Evolutionary conservation across 1,139 yeast genomes (phyloP), one percentile per base, ranked within the genome.

Genomic region (Williopsis jadinii): DNA sequence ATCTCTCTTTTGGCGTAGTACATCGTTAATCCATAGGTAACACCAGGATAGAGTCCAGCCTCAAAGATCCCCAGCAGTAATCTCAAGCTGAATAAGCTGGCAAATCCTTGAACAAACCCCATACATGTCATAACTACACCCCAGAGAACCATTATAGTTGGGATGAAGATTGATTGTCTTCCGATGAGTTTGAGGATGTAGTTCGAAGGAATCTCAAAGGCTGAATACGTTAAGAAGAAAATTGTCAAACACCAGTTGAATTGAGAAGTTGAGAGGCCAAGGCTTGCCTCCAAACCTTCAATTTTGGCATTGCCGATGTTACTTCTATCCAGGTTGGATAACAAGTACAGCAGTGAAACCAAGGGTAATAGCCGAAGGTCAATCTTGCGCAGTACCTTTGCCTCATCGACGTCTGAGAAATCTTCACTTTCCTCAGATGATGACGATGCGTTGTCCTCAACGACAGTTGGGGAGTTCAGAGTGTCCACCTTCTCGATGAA

Each of bases 231-330:
- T 34, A 76, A 70, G 49, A 75, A 79, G 46, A 79, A 70, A 38
- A 79, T 68, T 6, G 81, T 71, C 42, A 78, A 65, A 56, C 73
- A 64, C 30, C 73, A 67, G 55, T 75, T 75, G 58, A 74, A 78
- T 53, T 78, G 71, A 32, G 59, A 52, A 2, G 76, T 75, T 3
- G 56, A 49, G 42, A 80, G 64, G 2, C 67, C 63, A 41, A 78
- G 58, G 47, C 78, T 84, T 12, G 61, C 64, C 46, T 69, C 75
- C 35, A 79, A 57, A 5, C 80, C 81, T 42, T 77, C 81, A 27
- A 78, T 66, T 48, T 79, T 66, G 9, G 84, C 84, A 52, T 75
- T 71, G 2, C 82, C 82, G 50, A 79, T 75, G 53, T 76, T 77
- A 48, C 76, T 74, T 50, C 83, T 63, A 58, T 80, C 86, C 45